phyloP scores from a whole-genome alignment of 2,329 filamentous ascomycete species.

The Colletotrichum sojae region DNA sequence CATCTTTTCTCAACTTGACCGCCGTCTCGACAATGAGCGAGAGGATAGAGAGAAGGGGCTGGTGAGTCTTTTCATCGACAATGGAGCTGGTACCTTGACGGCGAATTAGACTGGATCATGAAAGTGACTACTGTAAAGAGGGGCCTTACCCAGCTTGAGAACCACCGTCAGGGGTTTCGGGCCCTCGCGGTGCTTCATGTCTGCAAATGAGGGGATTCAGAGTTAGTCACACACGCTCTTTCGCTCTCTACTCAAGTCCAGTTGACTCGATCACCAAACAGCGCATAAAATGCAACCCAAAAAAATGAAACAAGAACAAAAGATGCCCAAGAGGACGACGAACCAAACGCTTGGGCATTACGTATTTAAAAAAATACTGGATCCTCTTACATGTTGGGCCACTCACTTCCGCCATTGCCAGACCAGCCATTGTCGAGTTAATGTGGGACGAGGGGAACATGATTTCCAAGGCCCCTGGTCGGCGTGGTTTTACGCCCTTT shows the following conservation, averaged over 20 bases:
- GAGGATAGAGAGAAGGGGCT: slow-evolving; percentile 91
- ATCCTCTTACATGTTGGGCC: slow-evolving; percentile 41
- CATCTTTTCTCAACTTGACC: slow-evolving; percentile 87
- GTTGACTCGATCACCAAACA: too few species aligned
- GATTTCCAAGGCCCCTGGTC: slow-evolving; percentile 35
- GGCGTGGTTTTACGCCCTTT: slow-evolving; percentile 27
- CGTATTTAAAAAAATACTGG: slow-evolving; percentile 36
- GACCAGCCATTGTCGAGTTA: slow-evolving; percentile 34
- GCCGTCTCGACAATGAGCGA: slow-evolving; percentile 96
- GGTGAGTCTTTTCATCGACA: slow-evolving; percentile 94
- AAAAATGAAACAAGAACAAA: neutral
- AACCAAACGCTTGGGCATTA: slow-evolving; percentile 31
- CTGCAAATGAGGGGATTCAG: slow-evolving; percentile 51
- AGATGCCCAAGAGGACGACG: slow-evolving; percentile 2
- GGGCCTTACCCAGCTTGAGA: slow-evolving; percentile 84
- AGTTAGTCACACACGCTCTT: slow-evolving; percentile 29
- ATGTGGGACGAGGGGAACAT: slow-evolving; percentile 34
- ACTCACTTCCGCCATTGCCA: slow-evolving; percentile 41
- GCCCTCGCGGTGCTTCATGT: slow-evolving; percentile 69
- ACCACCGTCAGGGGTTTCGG: slow-evolving; percentile 80
- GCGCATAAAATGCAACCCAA: neutral
- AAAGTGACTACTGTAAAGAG: neutral
- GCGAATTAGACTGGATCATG: slow-evolving; percentile 9
- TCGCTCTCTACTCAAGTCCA: too few species aligned
- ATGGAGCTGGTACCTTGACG: slow-evolving; percentile 94